Evolutionary conservation across 2,329 filamentous ascomycete species (phyloP).

Genomic region (Ascochyta lentis): DNA sequence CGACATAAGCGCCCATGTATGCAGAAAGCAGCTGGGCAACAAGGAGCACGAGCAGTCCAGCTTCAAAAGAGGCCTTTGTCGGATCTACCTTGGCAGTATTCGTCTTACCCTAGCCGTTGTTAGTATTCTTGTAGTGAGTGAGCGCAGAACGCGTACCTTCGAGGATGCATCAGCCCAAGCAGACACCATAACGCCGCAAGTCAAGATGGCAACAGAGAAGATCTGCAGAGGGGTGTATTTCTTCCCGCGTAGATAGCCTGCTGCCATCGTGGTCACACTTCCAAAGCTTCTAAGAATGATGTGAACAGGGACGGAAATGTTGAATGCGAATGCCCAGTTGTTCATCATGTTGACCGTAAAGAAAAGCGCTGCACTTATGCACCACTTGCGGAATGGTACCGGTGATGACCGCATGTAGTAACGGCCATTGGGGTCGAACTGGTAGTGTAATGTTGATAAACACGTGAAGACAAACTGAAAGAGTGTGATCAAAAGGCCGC

Average conservation of each 20-base stretch:
- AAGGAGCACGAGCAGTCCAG: slow-evolving; percentile 82
- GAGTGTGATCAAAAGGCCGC: slow-evolving; percentile 71
- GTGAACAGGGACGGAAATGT: slow-evolving; percentile 94
- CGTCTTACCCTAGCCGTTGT: slow-evolving; percentile 50
- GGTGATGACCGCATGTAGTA: slow-evolving; percentile 78
- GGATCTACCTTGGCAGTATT: slow-evolving; percentile 49
- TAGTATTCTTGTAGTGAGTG: slow-evolving; percentile 7
- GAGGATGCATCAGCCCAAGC: slow-evolving; percentile 87
- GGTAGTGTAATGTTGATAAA: slow-evolving; percentile 57
- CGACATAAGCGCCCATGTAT: slow-evolving; percentile 93
- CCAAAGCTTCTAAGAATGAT: slow-evolving; percentile 96
- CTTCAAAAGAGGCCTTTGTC: slow-evolving; percentile 61
- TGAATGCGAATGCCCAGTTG: slow-evolving; percentile 96
- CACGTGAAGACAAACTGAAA: slow-evolving; percentile 68
- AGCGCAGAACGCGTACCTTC: slow-evolving; percentile 64
- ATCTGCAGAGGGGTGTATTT: slow-evolving; percentile 82
- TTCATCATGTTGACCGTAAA: slow-evolving; percentile 95
- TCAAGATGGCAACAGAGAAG: slow-evolving; percentile 80
- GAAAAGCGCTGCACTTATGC: slow-evolving; percentile 88
- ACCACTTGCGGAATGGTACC: slow-evolving; percentile 84
- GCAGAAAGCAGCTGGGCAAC: slow-evolving; percentile 89
- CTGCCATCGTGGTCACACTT: slow-evolving; percentile 91
- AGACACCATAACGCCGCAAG: slow-evolving; percentile 82
- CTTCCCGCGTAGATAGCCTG: slow-evolving; percentile 88
- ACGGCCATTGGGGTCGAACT: slow-evolving; percentile 62